Evolutionary conservation across 1,284 basidiomycete species (phyloP), one percentile per base, ranked within the genome.

Genomic region (Cystobasidium slooffiae): DNA sequence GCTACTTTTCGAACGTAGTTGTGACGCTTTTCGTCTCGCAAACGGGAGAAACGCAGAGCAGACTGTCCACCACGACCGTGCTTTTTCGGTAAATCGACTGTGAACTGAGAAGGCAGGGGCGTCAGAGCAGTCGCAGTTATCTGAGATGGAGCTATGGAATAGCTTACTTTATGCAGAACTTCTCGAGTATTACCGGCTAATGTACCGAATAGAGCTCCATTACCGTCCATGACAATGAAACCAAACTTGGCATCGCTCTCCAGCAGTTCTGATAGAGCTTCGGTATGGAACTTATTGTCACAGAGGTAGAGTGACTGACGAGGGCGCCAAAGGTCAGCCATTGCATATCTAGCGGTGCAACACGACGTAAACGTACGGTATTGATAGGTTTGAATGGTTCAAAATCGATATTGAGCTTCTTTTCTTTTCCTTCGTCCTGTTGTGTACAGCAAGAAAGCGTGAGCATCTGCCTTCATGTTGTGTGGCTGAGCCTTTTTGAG

Each of bases 1-100:
- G 96, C 95, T 75, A 99, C 95, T 84, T 99, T 99, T 80, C 97
- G 92, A 64, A 99, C 95, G 83, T 99, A 99, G 84, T 99, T 99
- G 89, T 99, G 96, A 73, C 97, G 90, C 81, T 97, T 97, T 85
- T 99, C 97, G 82, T 98, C 97, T 83, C 97, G 92, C 74, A 99
- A 89, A 88, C 97, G 96, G 52, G 96, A 93, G 89, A 99, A 99
- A 92, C 97, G 97, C 68, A 99, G 87, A 41, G 97, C 97, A 75
- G 97, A 99, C 84, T 99, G 97, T 85, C 97, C 97, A 90, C 97
- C 97, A 88, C 97, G 96, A 20, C 80, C 80, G 77, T 99, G 97
- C 87, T 99, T 99, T 87, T 99, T 99, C 65, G 97, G 97, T 22
- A 99, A 87, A 84, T 99, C 97, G 82, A 99, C 97, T 47, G 91